Evolutionary conservation across 768 basidiomycete genomes (phyloP), one percentile per base, ranked within the genome.

Genomic region (Lepiota subincarnata): DNA sequence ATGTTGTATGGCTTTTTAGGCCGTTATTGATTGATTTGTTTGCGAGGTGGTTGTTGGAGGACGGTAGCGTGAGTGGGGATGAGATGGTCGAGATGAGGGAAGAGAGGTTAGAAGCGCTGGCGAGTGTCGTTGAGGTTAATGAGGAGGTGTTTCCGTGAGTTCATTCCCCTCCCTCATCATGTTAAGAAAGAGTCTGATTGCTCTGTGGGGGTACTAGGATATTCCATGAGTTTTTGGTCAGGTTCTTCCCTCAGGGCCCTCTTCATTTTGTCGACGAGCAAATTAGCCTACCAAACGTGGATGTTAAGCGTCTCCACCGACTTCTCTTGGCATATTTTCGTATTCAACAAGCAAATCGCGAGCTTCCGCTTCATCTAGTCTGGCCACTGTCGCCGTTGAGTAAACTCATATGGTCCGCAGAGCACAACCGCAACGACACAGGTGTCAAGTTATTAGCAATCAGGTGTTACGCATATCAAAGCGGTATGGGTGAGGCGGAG

Each of bases 281-380:
- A 7, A 53, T 70, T 2, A 63, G 65, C n/a, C 55, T 61, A 1
- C 55, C 74, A 4, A 61, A 69, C 2, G 53, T 73, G 44, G 74
- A 84, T 35, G 50, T 66, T 4, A 61, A 62, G 16, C 75, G 77
- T n/a, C 68, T 94, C 11, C 89, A 94, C 19, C 73, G 74, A 46
- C 66, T 88, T 0, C 77, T 97, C 28, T 74, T 96, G 40, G 81
- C 89, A 0, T 91, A 94, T 62, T 89, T 89, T 63, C 85, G 94
- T 36, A 77, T 96, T 45, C 73, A 94, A 14, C 76, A 79, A 63
- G 83, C 83, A 19, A 92, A 90, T 65, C 82, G 83, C 13, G 72
- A 82, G 56, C 75, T 94, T 16, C 85, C 91, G 2, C 55, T 63
- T 13, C 69, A 79, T 13, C 69, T 84, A n/a, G 61, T 68, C 31